Conservation (phyloP, 73 alveolate genomes). For the Symbiodinium natans region DNA sequence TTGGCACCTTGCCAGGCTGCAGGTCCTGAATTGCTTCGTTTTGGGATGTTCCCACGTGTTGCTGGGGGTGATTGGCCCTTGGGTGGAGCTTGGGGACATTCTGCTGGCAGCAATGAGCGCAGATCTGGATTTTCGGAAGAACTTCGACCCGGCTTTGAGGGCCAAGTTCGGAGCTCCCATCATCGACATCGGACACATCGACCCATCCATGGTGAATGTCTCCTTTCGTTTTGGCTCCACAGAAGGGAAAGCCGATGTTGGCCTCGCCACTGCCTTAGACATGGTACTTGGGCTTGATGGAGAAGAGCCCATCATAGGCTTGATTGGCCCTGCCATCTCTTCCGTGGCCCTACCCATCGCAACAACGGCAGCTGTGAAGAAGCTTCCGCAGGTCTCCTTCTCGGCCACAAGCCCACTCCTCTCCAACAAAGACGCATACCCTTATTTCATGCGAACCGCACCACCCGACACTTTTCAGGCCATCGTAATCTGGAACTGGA, state of each 20-base stretch:
- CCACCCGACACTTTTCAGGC: background rate
- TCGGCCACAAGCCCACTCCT: conserved; percentile 8
- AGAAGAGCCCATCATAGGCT: conserved; percentile 8
- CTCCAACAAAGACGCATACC: background rate
- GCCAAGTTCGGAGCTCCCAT: background rate
- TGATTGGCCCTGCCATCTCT: conserved; percentile 37
- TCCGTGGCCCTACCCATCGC: conserved; percentile 52
- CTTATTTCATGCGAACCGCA: background rate
- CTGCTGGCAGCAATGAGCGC: background rate
- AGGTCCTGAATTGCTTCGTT: background rate
- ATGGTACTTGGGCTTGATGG: background rate
- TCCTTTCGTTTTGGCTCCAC: background rate
- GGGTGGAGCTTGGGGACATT: background rate
- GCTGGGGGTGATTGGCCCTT: background rate
- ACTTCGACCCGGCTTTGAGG: background rate
- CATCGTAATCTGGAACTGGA: background rate
- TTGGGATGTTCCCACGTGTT: background rate
- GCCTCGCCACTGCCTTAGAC: conserved; percentile 34
- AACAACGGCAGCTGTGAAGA: conserved; percentile 50
- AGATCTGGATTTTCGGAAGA: background rate
- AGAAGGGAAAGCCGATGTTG: conserved; percentile 1
- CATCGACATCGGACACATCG: background rate
- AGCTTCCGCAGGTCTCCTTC: conserved; percentile 30
- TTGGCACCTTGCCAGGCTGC: background rate
- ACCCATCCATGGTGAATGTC: background rate